Evolutionary conservation across 2,329 filamentous ascomycete species (phyloP), one percentile per base, ranked within the genome.

Genomic region (Ceratocystis variospora): DNA sequence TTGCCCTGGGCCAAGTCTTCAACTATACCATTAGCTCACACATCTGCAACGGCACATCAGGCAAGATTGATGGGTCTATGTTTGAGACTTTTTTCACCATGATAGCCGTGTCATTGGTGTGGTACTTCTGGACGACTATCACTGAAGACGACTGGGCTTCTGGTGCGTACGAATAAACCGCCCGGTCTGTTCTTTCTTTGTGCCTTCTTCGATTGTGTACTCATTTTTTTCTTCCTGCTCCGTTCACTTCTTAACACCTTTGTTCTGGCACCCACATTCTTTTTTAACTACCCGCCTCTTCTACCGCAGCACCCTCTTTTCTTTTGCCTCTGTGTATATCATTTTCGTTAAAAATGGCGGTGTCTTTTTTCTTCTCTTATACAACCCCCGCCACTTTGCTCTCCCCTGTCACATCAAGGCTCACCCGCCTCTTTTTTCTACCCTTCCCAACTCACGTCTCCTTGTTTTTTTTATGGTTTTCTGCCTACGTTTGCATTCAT

Each of bases 61-160:
- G 91, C 70, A 91, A 89, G 75, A 95, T 99, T 73, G 93, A 99
- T 73, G 94, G 94, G 62, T 85, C 93, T 5, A 77, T 99, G 0
- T 99, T 99, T 75, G 84, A 96, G 75, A 96, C 92, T 0, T 79
- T 97, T 5, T 97, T 99, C 78, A 97, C 92, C 0, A 80, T 96
- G 0, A 78, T 93, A 12, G 82, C 92, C 0, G 90, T 99, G 3
- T 81, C 90, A 19, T 85, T 85, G 77, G 78, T 96, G 70, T 99
- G 94, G 92, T 76, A 89, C 67, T 99, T 99, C 80, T 99, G 94
- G 94, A 96, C 91, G 61, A 96, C 91, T 78, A 99, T 99, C 72
- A 99, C 94, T 17, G 94, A 99, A 77, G 94, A 99, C 73, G 93
- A 96, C 78, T 99, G 94, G 94, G 90, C 92, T 19, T 81, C 82